Evolutionary conservation across 2,329 filamentous ascomycete genomes (phyloP), one percentile per base, ranked within the genome.

Genomic region (Penicillium sp.): DNA sequence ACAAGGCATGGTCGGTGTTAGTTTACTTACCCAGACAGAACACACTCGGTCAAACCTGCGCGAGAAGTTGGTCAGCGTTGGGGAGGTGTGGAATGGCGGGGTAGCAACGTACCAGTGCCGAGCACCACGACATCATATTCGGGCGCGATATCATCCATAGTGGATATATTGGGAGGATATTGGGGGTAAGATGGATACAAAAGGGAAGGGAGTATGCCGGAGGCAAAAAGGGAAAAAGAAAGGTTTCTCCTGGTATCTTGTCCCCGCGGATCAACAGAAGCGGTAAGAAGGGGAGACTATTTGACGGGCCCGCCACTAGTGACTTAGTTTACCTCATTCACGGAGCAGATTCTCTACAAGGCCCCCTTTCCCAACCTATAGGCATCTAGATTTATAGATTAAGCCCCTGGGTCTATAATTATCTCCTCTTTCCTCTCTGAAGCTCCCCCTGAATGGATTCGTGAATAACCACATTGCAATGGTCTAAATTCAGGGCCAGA

Each of bases 91-190:
- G 61, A 65, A 66, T 66, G 63, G 72, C 69, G 70, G 70, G 72
- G 72, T 76, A 72, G 66, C 52, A 68, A 79, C 86, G 74, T 83
- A 96, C 92, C 93, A 77, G 95, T 99, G 84, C 95, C 95, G 76
- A 99, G 87, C 76, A 99, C 95, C 75, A 99, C 87, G 78, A 97
- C 91, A 85, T 99, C 95, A 85, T 99, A 99, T 80, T 97, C 93
- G 75, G 91, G 90, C 68, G 93, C 91, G 75, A 99, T 96, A 80
- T 98, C 95, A 75, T 98, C 95, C 95, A 98, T 98, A 80, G 62
- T 84, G 79, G 63, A 58, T 62, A 60, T 53, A 55, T 48, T 48
- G 55, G 55, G 52, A 53, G 57, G 46, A 47, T 35, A 62, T 58
- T 41, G n/a, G 56, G 53, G 48, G 48, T 49, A 48, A 48, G 53